Evolutionary conservation across 176 grass and related monocot genomes (phyloP).

Genomic region (Raddia guianensis): DNA sequence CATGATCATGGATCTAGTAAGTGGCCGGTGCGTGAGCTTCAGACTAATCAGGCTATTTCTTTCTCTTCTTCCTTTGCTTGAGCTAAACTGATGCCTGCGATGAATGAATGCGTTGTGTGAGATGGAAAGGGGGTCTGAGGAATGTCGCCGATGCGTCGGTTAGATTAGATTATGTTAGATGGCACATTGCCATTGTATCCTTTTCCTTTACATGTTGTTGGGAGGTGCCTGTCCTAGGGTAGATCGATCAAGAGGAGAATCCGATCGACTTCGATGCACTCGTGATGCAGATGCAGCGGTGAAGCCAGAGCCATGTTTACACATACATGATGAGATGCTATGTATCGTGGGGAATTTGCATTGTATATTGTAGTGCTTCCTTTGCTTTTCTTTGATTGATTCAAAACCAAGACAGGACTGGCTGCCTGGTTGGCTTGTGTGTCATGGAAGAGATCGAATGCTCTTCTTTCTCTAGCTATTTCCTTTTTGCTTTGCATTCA

Average conservation of each 20-base stretch:
- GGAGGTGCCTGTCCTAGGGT: slow-evolving; percentile 26
- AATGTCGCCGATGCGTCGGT: not conserved
- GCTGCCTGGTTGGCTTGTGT: not conserved
- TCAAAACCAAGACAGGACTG: slow-evolving; percentile 40
- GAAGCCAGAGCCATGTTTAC: not conserved
- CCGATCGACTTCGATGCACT: slow-evolving; percentile 5
- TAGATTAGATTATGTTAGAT: slow-evolving; percentile 20
- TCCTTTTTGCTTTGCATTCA: not conserved
- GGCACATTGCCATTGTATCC: not conserved
- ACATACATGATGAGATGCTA: not conserved
- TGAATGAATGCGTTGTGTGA: not conserved
- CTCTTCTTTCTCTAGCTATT: not conserved
- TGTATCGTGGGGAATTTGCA: not conserved
- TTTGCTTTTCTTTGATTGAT: slow-evolving; percentile 24
- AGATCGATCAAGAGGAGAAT: not conserved
- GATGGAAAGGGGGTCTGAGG: not conserved
- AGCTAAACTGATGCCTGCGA: slow-evolving; percentile 10
- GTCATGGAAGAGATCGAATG: not conserved
- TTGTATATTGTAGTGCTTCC: not conserved
- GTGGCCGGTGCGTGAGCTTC: slow-evolving; percentile 35
- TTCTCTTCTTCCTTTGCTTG: not conserved
- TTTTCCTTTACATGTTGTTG: slow-evolving; percentile 26
- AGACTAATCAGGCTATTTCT: not conserved
- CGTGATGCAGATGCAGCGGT: not conserved
- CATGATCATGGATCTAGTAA: slow-evolving; percentile 28